Base-by-base conservation (phyloP, 2,329 filamentous ascomycete species). In the Trematosphaeria pertusa region DNA sequence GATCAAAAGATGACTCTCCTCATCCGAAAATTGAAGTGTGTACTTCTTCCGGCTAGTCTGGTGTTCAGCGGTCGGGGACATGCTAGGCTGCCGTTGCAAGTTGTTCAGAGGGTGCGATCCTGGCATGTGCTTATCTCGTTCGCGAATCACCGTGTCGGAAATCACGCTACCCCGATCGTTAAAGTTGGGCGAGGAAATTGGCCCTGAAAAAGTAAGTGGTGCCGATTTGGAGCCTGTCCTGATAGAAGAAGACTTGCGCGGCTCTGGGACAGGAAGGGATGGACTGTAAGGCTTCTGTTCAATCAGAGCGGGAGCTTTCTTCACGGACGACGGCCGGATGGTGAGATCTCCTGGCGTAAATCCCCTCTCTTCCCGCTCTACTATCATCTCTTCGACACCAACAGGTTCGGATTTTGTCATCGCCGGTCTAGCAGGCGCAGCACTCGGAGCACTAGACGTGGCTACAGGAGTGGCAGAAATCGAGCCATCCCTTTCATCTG, bases 1-100 rank as follows among this genome's bases (percentile, higher is more conserved):
- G 4, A 74, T 69, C 0, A 79, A 54, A 6, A 73, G 50, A 19
- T 68, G 58, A 12, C 67, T 59, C 35, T 67, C 60, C 17, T 60
- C 51, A 10, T 55, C 37, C 3, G 54, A 51, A 33, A 61, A 58
- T 18, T 31, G 44, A 3, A 46, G 48, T 2, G 26, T 19, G 3
- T 42, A 17, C 28, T 42, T 20, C 28, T 30, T 7, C 18, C 17
- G 31, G 17, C 20, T 11, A 20, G 20, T 21, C 17, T 34, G 17
- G 14, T 31, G 18, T 8, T 24, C 24, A 21, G 15, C 24, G 8
- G 38, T 34, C 15, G 35, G 28, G 4, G 35, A 6, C 15, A 26
- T 33, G 22, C 21, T 19, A 26, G 19, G 38, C 5, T 19, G 15
- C 17, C 12, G n/a, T 5, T 20, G 17, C 7, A 37, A n/a, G 20